These are phyloP conservation scores for Cyberlindnera samutprakarnensis DNA, from an alignment of 805 yeast genomes.

Conservation along the genomic window DNA sequence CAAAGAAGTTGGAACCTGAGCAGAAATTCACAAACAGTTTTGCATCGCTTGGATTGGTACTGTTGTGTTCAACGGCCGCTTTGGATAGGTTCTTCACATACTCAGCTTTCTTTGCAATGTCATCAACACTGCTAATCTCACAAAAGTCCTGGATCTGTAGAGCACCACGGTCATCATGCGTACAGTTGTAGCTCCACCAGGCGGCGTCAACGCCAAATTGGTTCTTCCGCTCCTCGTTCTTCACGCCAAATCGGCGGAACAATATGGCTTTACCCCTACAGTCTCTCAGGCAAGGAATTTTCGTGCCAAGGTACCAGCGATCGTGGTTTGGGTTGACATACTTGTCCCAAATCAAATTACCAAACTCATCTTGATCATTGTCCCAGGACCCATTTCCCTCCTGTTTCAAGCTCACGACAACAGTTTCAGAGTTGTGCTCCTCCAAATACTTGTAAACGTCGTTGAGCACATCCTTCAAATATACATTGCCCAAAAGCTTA, in stretches of 20 bases:
- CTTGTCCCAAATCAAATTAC: slow-evolving; percentile 49
- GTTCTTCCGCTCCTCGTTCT: slow-evolving; percentile 32
- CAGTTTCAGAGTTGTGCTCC: slow-evolving; percentile 48
- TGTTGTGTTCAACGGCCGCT: slow-evolving; percentile 43
- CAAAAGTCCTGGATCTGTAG: slow-evolving; percentile 70
- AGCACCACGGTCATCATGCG: slow-evolving; percentile 54
- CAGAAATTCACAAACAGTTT: slow-evolving; percentile 67
- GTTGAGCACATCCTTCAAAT: slow-evolving; percentile 41
- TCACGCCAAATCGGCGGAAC: slow-evolving; percentile 66
- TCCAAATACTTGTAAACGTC: slow-evolving; percentile 54
- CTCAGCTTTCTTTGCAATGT: slow-evolving; percentile 46
- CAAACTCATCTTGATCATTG: slow-evolving; percentile 55
- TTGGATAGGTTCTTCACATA: slow-evolving; percentile 50
- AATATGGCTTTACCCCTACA: slow-evolving; percentile 60
- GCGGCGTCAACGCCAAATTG: slow-evolving; percentile 62
- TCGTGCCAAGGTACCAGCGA: slow-evolving; percentile 52
- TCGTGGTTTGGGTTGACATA: slow-evolving; percentile 43
- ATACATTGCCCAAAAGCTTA: slow-evolving; percentile 46
- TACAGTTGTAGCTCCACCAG: slow-evolving; percentile 58
- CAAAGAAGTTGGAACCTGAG: slow-evolving; percentile 66
- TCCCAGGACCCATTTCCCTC: slow-evolving; percentile 69
- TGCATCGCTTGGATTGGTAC: slow-evolving; percentile 34
- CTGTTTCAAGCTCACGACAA: slow-evolving; percentile 61
- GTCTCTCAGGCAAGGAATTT: slow-evolving; percentile 52
- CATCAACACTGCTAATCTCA: slow-evolving; percentile 46